Conservation (phyloP, 2,329 filamentous ascomycete genomes). For the Hypoxylon sp. region DNA sequence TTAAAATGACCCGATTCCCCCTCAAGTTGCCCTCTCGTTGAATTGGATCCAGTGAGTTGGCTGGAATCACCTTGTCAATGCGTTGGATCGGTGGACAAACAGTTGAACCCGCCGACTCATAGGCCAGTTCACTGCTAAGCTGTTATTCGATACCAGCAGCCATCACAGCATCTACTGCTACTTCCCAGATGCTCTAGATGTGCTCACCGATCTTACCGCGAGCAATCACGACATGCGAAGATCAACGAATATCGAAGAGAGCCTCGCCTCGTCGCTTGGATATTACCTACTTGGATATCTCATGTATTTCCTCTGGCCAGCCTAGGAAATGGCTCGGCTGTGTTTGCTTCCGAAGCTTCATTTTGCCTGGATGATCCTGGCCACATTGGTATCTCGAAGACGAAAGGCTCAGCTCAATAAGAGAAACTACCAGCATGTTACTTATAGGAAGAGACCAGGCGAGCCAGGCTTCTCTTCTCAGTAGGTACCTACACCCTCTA, state of each 20-base stretch:
- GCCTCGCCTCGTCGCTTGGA: not conserved
- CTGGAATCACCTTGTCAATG: conserved; percentile 6
- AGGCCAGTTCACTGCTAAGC: not conserved
- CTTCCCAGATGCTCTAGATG: not conserved
- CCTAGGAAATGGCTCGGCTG: not conserved
- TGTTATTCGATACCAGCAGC: conserved; percentile 1
- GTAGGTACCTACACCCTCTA: not conserved
- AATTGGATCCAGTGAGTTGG: conserved; percentile 8
- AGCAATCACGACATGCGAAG: not conserved
- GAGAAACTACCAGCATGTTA: not conserved
- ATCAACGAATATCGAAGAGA: not conserved
- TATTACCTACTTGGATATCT: not conserved
- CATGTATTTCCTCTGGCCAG: not conserved
- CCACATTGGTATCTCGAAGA: not conserved
- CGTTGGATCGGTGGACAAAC: conserved; percentile 15
- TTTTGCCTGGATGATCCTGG: not conserved
- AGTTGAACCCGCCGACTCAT: conserved; percentile 22
- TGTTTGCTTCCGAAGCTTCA: not conserved
- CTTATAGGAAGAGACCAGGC: not conserved
- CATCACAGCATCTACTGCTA: conserved; percentile 1
- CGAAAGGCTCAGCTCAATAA: not conserved
- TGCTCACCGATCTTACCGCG: conserved; percentile 11
- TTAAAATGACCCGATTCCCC: conserved; percentile 25
- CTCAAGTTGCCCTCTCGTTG: conserved; percentile 1
- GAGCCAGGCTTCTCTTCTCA: no score